Percentiles rank a stretch among this genome's conserved stretches.
phyloP scores from a whole-genome alignment of 352 stramenopile genomes.

The Phytopythium cucurbitacearum region DNA sequence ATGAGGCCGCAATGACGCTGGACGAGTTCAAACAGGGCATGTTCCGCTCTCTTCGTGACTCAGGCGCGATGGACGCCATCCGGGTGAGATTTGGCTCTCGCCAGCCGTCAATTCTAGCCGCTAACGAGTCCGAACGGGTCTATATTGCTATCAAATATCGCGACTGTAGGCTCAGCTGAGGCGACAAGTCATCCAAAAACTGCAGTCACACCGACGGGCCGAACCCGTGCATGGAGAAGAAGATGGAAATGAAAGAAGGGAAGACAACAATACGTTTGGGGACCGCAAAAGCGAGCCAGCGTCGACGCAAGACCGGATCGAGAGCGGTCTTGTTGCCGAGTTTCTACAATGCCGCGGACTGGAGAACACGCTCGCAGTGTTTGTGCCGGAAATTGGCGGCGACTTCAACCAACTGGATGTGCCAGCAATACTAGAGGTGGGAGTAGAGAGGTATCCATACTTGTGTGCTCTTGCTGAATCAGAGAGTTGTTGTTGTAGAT shows the following conservation, averaged over 20 bases:
- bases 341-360: conserved; percentile 43
- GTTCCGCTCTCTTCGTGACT: conserved; percentile 65
- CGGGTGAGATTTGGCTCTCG: conserved; percentile 20
- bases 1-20: conserved; percentile 39
- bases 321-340: conserved; percentile 53
- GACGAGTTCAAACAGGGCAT: conserved; percentile 67
- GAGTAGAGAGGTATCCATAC: background rate
- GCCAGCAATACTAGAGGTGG: conserved; percentile 40
- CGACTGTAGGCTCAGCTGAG: conserved; percentile 49
- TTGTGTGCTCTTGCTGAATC: too few relatives aligned
- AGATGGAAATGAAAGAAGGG: conserved; percentile 2
- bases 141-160: background rate
- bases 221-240: conserved; percentile 6
- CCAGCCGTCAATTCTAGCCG: background rate
- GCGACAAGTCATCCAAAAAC: conserved; percentile 67
- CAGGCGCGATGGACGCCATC: conserved; percentile 56
- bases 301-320: conserved; percentile 45
- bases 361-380: conserved; percentile 62
- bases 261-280: background rate
- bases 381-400: conserved; percentile 63
- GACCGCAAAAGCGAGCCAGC: conserved; percentile 4
- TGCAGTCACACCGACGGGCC: conserved; percentile 33
- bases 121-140: too few relatives aligned
- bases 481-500: conserved; percentile 26
- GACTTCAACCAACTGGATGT: conserved; percentile 32